Evolutionary conservation across 2,329 filamentous ascomycete species (phyloP), one percentile per base, ranked within the genome.

Genomic region (Fusarium nisikadoi): DNA sequence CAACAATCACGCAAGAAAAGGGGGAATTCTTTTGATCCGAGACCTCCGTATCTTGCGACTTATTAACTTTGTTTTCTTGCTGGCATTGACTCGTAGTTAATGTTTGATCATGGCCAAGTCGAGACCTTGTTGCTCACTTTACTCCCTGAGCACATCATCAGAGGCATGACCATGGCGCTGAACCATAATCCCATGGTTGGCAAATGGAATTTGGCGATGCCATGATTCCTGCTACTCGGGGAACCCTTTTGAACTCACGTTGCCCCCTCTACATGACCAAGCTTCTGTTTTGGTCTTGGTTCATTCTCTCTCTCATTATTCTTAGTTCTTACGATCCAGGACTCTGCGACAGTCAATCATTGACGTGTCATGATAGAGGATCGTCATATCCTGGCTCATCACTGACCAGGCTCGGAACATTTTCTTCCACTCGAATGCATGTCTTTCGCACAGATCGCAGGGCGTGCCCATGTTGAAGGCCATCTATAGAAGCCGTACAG

Each of bases 91-190:
- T 25, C n/a, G 42, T 12, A 47, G 52, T 16, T 23, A 42, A 43
- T 55, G n/a, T 41, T 38, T 54, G 43, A 56, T 74, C 68, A 38
- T 66, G 52, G 45, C n/a, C 35, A 46, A 42, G 39, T 54, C 53
- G 13, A 66, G 57, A 23, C 33, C 23, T 45, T 35, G 59, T 67
- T 74, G 71, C 69, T 76, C 73, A 76, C 59, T 65, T 60, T 41
- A 57, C 25, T 52, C 17, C 14, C 29, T 38, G 49, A 75, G 72
- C 74, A 76, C 74, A 76, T 71, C 74, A 76, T 76, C 64, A 39
- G 46, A 58, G 49, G 41, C 50, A 39, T 31, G 62, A 36, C 55
- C 35, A 47, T 65, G 68, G 68, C 66, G 60, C 70, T 66, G 61
- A 68, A 65, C 59, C 59, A 63, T 65, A 74, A 70, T 29, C 35